Conservation (phyloP, 768 basidiomycete species). For the Mrakia frigida region DNA sequence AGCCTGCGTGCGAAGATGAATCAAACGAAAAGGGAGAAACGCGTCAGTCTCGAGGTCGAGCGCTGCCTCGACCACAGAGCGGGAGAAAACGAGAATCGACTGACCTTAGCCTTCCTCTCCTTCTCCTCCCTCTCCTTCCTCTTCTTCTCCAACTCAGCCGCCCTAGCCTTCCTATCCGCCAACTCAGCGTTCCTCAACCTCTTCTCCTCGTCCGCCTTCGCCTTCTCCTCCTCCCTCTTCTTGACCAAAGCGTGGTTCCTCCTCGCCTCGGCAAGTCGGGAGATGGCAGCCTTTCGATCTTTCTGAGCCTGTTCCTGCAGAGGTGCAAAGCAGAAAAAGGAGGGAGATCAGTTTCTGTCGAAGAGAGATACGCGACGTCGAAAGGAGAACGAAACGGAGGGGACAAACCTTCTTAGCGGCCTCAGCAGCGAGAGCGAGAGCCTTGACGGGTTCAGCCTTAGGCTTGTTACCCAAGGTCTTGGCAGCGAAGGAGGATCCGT, state of each 20-base stretch:
- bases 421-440: constrained; percentile 70
- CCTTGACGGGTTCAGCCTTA: constrained; percentile 54
- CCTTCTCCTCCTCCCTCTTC: constrained; percentile 73
- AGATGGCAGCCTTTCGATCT: constrained; percentile 66
- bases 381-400: constrained; percentile 13
- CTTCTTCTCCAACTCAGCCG: constrained; percentile 27
- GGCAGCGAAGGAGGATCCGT: constrained; percentile 19
- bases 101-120: constrained; percentile 23
- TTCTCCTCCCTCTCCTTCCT: constrained; percentile 32
- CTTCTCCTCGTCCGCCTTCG: constrained; percentile 44
- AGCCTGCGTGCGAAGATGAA: no score
- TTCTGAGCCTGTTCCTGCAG: constrained; percentile 80
- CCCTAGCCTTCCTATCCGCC: constrained; percentile 25
- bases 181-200: constrained; percentile 11
- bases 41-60: neutral
- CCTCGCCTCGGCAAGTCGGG: constrained; percentile 76
- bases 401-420: constrained; percentile 78
- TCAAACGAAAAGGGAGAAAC: no score
- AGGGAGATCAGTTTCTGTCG: constrained; percentile 1
- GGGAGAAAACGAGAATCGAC: no score
- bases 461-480: constrained; percentile 26
- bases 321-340: neutral
- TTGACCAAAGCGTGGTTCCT: constrained; percentile 65
- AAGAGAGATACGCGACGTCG: neutral
- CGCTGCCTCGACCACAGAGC: neutral